Base-by-base conservation (phyloP, 768 basidiomycete genomes). In the Mycena kentingensis region DNA sequence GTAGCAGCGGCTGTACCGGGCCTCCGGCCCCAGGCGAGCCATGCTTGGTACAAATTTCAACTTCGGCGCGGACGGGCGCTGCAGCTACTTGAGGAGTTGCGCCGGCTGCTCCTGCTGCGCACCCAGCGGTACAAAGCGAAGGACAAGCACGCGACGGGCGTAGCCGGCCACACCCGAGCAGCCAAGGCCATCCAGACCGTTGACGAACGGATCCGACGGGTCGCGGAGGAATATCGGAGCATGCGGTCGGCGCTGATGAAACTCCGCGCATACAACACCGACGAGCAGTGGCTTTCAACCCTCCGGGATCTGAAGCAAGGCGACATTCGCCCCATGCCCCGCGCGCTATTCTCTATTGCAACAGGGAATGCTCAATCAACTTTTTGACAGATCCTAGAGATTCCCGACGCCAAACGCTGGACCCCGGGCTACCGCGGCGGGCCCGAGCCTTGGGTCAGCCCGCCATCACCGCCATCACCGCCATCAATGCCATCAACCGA, bases 91-190 rank as follows among this genome's bases (percentile, higher is more conserved):
- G 53, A 60, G 10, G 48, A 46, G 1, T 28, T 69, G 1, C 54
- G 63, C 0, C 49, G 49, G n/a, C 52, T 62, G 7, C 54, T 69
- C 4, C 65, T 63, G 19, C 52, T 62, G 3, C 58, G 64, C 4
- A 55, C 58, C 2, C 52, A 63, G 15, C 29, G 66, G 2, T 62
- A 54, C 47, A 52, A 54, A 5, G 51, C 59, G 39, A 69, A 67
- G 46, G 55, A 64, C 32, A 54, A 41, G 1, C 45, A 57, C 31
- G 49, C 65, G 15, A 49, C 53, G 7, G 65, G 65, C 2, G 65
- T 66, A 32, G 38, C 49, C 7, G 60, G 60, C 1, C 67, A 69
- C 38, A 69, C 63, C 1, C 45, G 60, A 8, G 65, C 68, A 1
- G 24, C 48, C 0, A 58, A 52, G n/a, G 44, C 58, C n/a, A 61